phyloP scores from a whole-genome alignment of 805 yeast species.

The Candida orba region DNA sequence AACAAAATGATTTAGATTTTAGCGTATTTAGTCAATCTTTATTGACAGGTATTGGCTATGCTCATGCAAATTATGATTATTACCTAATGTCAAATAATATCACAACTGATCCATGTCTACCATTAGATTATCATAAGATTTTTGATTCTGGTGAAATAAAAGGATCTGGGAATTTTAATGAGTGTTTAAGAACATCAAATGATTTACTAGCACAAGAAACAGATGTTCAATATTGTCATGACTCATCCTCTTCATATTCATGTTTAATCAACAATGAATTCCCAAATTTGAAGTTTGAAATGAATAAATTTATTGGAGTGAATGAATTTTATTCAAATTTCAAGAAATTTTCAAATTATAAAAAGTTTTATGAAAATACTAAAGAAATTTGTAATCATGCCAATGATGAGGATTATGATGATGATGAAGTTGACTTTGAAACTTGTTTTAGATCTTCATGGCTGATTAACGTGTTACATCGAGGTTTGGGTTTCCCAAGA shows the following conservation, averaged over 20 bases:
- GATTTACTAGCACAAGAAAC: slow-evolving; percentile 31
- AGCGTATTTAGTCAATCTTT: slow-evolving; percentile 49
- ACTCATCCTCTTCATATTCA: slow-evolving; percentile 25
- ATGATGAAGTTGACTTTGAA: slow-evolving; percentile 39
- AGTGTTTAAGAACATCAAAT: slow-evolving; percentile 42
- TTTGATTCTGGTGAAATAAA: slow-evolving; percentile 23
- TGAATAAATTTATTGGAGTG: slow-evolving; percentile 54
- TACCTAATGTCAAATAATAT: slow-evolving; percentile 23
- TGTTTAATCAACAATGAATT: slow-evolving; percentile 46
- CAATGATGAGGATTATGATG: slow-evolving; percentile 22
- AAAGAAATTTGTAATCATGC: slow-evolving; percentile 35
- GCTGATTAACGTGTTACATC: slow-evolving; percentile 48
- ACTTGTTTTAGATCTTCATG: slow-evolving; percentile 59
- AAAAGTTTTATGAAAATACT: slow-evolving; percentile 36
- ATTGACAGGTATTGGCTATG: slow-evolving; percentile 56
- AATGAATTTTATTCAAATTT: slow-evolving; percentile 64
- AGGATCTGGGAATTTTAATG: slow-evolving; percentile 46
- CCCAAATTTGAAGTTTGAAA: slow-evolving; percentile 51
- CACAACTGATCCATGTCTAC: slow-evolving; percentile 49
- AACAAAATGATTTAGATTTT: slow-evolving; percentile 23
- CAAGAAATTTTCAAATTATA: slow-evolving; percentile 35
- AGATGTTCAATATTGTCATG: slow-evolving; percentile 19
- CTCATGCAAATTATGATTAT: slow-evolving; percentile 39
- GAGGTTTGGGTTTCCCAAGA: slow-evolving; percentile 54
- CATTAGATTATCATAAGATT: slow-evolving; percentile 32